Evolutionary conservation across 345 rosid species (phyloP).

Genomic region (Lepidium didymum): DNA sequence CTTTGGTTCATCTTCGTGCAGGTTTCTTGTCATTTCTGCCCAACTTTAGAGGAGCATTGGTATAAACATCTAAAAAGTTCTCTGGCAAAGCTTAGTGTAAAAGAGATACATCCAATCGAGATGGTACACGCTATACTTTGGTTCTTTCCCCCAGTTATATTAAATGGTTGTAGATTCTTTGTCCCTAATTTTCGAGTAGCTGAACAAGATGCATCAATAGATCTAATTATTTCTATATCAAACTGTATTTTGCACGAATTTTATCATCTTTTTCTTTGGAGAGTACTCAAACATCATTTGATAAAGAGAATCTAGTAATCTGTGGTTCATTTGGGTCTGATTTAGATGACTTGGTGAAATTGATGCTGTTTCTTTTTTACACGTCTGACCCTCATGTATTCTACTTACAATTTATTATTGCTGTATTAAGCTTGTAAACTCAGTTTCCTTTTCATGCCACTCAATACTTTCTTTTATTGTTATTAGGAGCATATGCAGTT

Average conservation of each 20-base stretch:
- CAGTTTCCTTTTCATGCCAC: neutral
- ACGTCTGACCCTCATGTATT: neutral
- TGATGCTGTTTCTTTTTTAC: neutral
- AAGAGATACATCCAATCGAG: constrained; percentile 32
- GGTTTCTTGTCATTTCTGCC: constrained; percentile 46
- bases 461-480: constrained; percentile 5
- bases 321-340: neutral
- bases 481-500: constrained; percentile 46
- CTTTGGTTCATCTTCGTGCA: constrained; percentile 27
- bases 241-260: neutral
- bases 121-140: constrained; percentile 39
- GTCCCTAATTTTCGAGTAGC: neutral
- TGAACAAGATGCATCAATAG: neutral
- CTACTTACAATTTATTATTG: neutral
- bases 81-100: constrained; percentile 39
- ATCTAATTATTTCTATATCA: neutral
- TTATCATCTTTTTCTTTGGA: neutral
- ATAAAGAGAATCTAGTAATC: neutral
- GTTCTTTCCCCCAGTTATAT: neutral
- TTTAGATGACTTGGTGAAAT: neutral
- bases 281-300: neutral
- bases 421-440: constrained; percentile 9
- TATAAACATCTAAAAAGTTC: constrained; percentile 37
- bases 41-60: constrained; percentile 37
- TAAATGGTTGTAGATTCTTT: neutral